Base-by-base conservation (phyloP, 441 rosid genomes). In the Syzygium syzygioides region DNA sequence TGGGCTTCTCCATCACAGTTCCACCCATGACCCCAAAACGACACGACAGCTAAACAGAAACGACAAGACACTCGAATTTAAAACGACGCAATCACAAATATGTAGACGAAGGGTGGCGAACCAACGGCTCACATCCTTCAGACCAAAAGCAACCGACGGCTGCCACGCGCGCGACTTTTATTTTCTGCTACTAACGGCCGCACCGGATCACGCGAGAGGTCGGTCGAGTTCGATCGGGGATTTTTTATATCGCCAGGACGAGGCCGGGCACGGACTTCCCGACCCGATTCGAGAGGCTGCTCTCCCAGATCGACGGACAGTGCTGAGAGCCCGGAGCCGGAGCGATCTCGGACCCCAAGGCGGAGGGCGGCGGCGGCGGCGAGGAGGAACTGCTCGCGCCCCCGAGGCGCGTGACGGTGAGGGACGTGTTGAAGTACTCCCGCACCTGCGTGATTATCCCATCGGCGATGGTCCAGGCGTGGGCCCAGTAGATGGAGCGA, bases 401-500 rank as follows among this genome's bases (percentile, higher is more conserved):
- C 14, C 91, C 90, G 55, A 92, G 28, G 37, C 89, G 80, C 79
- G 92, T 87, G 83, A 93, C 92, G n/a, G 90, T 91, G 17, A 93
- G 90, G n/a, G 90, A 90, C 71, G 93, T 90, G 59, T 91, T 91
- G 86, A 91, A 89, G 85, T 93, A 96, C 90, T 96, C 97, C 62
- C 92, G 89, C 55, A 96, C 98, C 88, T 93, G 96, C 4, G 96
- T 94, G 68, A 96, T 91, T 89, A 93, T 89, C 94, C 95, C 95
- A 92, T 94, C 91, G 26, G 92, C 68, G 20, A 96, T 94, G 10
- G 97, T 96, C 98, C 94, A 95, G 17, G 98, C 98, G 91, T 95
- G 98, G 54, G 93, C 93, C 98, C 98, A 96, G 9, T 95, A 94
- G 41, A 92, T 91, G 2, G 92, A 91, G 59, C 91, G 91, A 41